Evolutionary conservation across 345 rosid species (phyloP).

Genomic region (Tarenaya hassleriana): DNA sequence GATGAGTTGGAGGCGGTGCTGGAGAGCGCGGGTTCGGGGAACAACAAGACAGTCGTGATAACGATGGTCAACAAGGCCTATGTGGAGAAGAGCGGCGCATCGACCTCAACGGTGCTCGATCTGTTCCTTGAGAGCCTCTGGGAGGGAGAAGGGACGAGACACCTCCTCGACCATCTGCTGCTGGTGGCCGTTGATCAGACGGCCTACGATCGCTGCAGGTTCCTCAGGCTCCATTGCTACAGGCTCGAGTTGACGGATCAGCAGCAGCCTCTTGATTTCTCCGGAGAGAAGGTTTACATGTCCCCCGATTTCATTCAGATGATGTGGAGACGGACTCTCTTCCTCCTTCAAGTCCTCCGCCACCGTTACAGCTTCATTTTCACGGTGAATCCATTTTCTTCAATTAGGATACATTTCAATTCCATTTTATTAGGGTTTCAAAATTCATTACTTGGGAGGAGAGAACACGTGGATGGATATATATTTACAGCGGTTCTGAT

Average conservation of each 20-base stretch:
- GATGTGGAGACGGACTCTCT: slow-evolving; percentile 79
- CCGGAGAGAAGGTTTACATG: slow-evolving; percentile 60
- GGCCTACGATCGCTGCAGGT: slow-evolving; percentile 57
- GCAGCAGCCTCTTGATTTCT: slow-evolving; percentile 35
- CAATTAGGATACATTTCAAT: too few species aligned
- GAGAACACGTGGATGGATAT: too few species aligned
- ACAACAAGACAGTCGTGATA: slow-evolving; percentile 57
- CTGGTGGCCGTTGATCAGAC: slow-evolving; percentile 58
- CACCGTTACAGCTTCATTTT: slow-evolving; percentile 63
- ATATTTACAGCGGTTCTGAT: too few species aligned
- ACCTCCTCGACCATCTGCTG: slow-evolving; percentile 45
- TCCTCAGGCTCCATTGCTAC: slow-evolving; percentile 63
- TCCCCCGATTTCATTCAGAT: slow-evolving; percentile 57
- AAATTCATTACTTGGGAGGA: too few species aligned
- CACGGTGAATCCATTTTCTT: slow-evolving; percentile 43
- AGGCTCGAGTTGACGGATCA: slow-evolving; percentile 43
- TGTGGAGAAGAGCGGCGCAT: slow-evolving; percentile 36
- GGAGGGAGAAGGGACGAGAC: slow-evolving; percentile 58
- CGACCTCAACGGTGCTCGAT: slow-evolving; percentile 54
- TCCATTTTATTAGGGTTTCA: too few species aligned
- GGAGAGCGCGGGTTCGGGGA: slow-evolving; percentile 45
- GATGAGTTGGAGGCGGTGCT: slow-evolving; percentile 47
- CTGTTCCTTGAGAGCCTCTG: slow-evolving; percentile 69
- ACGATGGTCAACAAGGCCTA: slow-evolving; percentile 62
- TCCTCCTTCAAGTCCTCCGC: slow-evolving; percentile 55